Conservation (phyloP, 352 stramenopile genomes). For the Aphanomyces invadans region DNA sequence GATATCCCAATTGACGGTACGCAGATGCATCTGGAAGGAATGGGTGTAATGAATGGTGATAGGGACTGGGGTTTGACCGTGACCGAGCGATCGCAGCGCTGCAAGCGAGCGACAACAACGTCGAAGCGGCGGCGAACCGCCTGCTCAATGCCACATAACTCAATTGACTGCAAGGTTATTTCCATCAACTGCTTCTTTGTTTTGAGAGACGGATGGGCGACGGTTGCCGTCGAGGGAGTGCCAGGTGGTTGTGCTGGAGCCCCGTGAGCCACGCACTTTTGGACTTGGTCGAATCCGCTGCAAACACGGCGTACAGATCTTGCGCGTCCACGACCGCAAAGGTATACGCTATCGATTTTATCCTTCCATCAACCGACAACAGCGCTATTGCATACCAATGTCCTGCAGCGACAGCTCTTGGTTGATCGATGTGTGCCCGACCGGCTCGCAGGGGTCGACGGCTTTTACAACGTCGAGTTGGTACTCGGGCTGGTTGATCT, state of each 20-base stretch:
- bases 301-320: not conserved
- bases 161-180: not conserved
- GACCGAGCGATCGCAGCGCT: conserved; percentile 61
- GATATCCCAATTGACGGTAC: conserved; percentile 72
- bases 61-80: conserved; percentile 66
- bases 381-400: not conserved
- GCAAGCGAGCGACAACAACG: conserved; percentile 72
- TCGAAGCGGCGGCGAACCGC: conserved; percentile 79
- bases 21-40: conserved; percentile 7
- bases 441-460: not conserved
- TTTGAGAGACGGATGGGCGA: not conserved
- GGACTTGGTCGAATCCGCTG: not conserved
- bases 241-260: not conserved
- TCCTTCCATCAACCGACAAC: not conserved
- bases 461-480: not conserved
- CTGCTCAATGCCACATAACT: conserved; percentile 60
- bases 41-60: conserved; percentile 1
- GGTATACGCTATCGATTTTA: not conserved
- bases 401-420: not conserved
- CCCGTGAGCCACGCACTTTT: not conserved
- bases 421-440: not conserved
- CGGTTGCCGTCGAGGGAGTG: not conserved
- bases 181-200: not conserved
- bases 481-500: not conserved
- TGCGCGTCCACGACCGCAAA: not conserved